Evolutionary conservation across 495 filamentous ascomycete genomes (phyloP), one percentile per base, ranked within the genome.

Genomic region (Annulohypoxylon nitens): DNA sequence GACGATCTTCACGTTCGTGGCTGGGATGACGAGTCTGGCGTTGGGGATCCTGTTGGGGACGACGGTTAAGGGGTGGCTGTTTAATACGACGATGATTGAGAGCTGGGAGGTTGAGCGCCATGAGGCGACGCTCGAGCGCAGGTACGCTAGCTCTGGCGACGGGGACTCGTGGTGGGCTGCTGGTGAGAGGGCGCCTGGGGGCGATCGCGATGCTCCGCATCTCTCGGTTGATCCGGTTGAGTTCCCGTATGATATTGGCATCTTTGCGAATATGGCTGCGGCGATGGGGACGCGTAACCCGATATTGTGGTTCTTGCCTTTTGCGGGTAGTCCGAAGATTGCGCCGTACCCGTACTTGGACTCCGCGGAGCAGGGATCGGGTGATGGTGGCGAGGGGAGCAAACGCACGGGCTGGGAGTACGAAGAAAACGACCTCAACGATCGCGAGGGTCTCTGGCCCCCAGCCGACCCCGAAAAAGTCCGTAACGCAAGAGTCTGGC

Each of bases 61-160:
- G 2, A 83, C 85, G 7, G 61, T 76, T 2, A 68, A 79, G 36
- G 78, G 79, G 41, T 83, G 86, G 78, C 47, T 79, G 20, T 74
- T 82, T 54, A 88, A 88, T 70, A 81, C 73, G 6, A 98, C 95
- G 0, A 94, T 93, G 61, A 98, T 99, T 73, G 96, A 99, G 78
- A 86, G 88, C 30, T 98, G 95, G 95, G 94, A 97, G 76, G 91
- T 95, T 51, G 94, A 96, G 75, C 85, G 94, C 11, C 95, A 98
- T 81, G 88, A 92, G 48, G 90, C 90, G 2, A 84, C 96, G 2
- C 83, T 97, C 84, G 90, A 70, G 85, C 90, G 65, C 76, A 86
- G 34, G 81, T 86, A 54, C 81, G 85, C 81, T 88, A 53, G 89
- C 86, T 0, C 91, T 30, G 54, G 34, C 61, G 90, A 47, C 90